Percentiles rank a stretch among this genome's conserved stretches.
Conservation (phyloP, 2,329 filamentous ascomycete genomes). For the Fusarium illudens region DNA sequence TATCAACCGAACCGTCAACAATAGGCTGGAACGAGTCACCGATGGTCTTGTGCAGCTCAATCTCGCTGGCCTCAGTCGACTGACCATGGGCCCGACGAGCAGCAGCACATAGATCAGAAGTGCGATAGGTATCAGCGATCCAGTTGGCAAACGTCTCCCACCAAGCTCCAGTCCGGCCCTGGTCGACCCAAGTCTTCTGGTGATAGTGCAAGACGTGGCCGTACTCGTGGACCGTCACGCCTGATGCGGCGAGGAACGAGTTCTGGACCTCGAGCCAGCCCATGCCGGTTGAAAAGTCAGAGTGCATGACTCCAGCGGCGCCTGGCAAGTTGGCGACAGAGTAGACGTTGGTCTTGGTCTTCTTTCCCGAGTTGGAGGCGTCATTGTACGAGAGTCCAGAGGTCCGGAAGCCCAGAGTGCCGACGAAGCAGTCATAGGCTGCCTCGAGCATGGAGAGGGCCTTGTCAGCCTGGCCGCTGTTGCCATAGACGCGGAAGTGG, state of each 20-base stretch:
- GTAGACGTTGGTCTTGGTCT: constrained; percentile 58
- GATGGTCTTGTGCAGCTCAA: constrained; percentile 54
- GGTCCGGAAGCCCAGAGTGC: constrained; percentile 48
- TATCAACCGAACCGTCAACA: constrained; percentile 52
- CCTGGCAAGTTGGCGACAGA: constrained; percentile 48
- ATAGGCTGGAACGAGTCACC: constrained; percentile 57
- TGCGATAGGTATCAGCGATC: constrained; percentile 57
- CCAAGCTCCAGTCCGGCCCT: constrained; percentile 57
- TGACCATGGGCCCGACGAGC: constrained; percentile 49
- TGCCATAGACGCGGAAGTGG: constrained; percentile 51
- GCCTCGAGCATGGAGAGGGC: constrained; percentile 54
- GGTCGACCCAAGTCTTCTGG: constrained; percentile 54
- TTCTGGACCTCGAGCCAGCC: constrained; percentile 54
- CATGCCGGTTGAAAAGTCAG: constrained; percentile 50
- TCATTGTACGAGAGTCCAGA: constrained; percentile 48
- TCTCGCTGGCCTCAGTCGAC: constrained; percentile 47
- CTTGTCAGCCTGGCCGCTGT: constrained; percentile 30
- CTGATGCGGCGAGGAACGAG: constrained; percentile 48
- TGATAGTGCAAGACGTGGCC: constrained; percentile 58
- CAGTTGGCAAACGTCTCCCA: constrained; percentile 61
- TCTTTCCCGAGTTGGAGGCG: constrained; percentile 50
- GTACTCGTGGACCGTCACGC: constrained; percentile 58
- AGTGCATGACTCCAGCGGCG: constrained; percentile 53
- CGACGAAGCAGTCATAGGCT: constrained; percentile 52
- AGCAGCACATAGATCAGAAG: constrained; percentile 51